Conservation (phyloP, 176 grass and related monocot genomes). For the Triticum turgidum region DNA sequence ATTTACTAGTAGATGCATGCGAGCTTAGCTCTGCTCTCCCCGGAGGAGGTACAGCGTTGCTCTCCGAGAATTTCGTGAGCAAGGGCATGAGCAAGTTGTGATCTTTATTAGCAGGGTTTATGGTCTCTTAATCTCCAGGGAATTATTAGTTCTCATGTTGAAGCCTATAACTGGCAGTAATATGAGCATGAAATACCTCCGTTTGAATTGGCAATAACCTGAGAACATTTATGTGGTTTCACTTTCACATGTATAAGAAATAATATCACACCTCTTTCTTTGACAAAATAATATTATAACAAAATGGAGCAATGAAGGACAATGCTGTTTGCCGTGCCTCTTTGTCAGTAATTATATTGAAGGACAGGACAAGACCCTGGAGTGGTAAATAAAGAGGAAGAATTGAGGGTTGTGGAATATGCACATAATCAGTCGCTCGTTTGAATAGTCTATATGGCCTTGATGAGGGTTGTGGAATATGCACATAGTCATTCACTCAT, state of each 20-base stretch:
- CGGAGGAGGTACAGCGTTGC: not conserved
- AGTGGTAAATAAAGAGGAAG: not conserved
- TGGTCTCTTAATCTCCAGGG: not conserved
- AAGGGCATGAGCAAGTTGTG: not conserved
- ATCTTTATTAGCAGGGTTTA: not conserved
- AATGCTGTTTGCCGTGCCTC: not conserved
- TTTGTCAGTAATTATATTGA: constrained; percentile 19
- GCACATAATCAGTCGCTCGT: not conserved
- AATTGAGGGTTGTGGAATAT: not conserved
- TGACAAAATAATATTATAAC: not conserved
- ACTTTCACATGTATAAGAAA: not conserved
- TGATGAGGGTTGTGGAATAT: not conserved
- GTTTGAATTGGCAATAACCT: not conserved
- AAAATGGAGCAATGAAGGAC: not conserved
- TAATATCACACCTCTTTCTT: not conserved
- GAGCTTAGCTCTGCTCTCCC: not conserved
- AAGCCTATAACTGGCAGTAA: not conserved
- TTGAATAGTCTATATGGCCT: not conserved
- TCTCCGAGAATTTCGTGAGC: not conserved
- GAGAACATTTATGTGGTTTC: constrained; percentile 1
- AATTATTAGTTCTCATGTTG: not conserved
- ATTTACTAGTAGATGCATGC: constrained; percentile 11
- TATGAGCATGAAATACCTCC: not conserved
- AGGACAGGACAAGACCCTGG: not conserved
- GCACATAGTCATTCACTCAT: not conserved